phyloP scores from a whole-genome alignment of 495 filamentous ascomycete genomes.

The Gamarada debralockiae region DNA sequence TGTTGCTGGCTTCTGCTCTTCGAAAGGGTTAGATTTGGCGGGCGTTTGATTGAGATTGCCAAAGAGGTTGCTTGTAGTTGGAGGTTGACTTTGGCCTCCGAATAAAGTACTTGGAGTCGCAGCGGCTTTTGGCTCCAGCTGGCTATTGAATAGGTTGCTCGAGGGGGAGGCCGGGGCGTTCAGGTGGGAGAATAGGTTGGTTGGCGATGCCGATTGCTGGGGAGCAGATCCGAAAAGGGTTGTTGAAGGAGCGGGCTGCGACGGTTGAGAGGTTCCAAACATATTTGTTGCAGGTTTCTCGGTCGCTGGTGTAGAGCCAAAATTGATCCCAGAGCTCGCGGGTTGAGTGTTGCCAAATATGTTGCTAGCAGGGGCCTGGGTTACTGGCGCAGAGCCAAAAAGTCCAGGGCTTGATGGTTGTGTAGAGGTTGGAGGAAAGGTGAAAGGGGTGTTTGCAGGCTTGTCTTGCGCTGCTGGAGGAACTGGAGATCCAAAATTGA shows the following conservation, averaged over 20 bases:
- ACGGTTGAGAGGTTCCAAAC: conserved; percentile 4
- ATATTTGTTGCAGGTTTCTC: conserved; percentile 3
- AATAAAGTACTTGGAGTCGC: conserved; percentile 7
- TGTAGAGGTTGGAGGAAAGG: conserved; percentile 9
- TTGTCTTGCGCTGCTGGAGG: background rate
- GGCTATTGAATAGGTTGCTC: conserved; percentile 17
- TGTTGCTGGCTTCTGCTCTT: background rate
- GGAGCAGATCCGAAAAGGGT: background rate
- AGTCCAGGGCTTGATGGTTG: conserved; percentile 2
- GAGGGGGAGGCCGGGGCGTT: background rate
- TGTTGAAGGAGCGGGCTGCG: background rate
- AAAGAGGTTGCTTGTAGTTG: background rate
- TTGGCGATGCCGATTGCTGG: background rate
- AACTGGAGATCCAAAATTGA: conserved; percentile 10
- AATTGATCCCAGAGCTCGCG: background rate
- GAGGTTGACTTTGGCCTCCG: conserved; percentile 10
- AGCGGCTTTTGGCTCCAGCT: conserved; percentile 18
- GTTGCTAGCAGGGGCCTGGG: no score
- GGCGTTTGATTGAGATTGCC: background rate
- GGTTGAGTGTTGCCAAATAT: no score
- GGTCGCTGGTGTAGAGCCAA: conserved; percentile 5
- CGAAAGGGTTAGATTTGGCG: background rate
- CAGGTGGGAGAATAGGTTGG: conserved; percentile 2
- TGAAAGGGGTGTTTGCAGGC: conserved; percentile 8
- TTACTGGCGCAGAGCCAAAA: background rate